phyloP scores from a whole-genome alignment of 1,284 basidiomycete species.

The Heimioporus punctisporus region DNA sequence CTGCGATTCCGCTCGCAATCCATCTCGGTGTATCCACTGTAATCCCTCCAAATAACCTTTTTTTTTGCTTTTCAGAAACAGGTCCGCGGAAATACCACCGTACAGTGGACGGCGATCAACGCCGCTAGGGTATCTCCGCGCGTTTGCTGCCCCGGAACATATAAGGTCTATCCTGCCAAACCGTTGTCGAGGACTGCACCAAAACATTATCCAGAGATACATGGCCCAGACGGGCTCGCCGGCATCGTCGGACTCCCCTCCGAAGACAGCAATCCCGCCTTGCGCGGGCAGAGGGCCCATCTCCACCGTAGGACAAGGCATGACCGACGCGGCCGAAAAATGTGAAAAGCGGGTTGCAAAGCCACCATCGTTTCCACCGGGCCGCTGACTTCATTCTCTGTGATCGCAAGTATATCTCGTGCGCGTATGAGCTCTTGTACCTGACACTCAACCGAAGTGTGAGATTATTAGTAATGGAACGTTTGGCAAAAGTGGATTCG shows the following conservation, averaged over 20 bases:
- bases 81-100: constrained; percentile 79
- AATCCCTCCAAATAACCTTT: constrained; percentile 18
- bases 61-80: constrained; percentile 25
- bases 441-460: too few relatives aligned
- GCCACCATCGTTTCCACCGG: constrained; percentile 75
- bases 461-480: constrained; percentile 66
- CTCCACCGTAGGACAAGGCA: constrained; percentile 65
- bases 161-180: constrained; percentile 70
- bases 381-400: too few relatives aligned
- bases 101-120: constrained; percentile 66
- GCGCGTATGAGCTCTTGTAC: too few relatives aligned
- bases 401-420: too few relatives aligned
- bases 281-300: constrained; percentile 37
- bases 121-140: constrained; percentile 74
- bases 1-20: constrained; percentile 75
- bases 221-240: constrained; percentile 77
- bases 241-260: constrained; percentile 76
- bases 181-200: constrained; percentile 55
- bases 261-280: constrained; percentile 47
- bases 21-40: constrained; percentile 85
- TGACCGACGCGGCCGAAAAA: constrained; percentile 56
- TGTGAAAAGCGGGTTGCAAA: constrained; percentile 58
- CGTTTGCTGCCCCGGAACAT: constrained; percentile 56
- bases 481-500: constrained; percentile 57
- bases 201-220: constrained; percentile 72